These are phyloP conservation scores for Hypoxylon sp. DNA, from an alignment of 2,329 filamentous ascomycete species.

Conservation along the genomic window DNA sequence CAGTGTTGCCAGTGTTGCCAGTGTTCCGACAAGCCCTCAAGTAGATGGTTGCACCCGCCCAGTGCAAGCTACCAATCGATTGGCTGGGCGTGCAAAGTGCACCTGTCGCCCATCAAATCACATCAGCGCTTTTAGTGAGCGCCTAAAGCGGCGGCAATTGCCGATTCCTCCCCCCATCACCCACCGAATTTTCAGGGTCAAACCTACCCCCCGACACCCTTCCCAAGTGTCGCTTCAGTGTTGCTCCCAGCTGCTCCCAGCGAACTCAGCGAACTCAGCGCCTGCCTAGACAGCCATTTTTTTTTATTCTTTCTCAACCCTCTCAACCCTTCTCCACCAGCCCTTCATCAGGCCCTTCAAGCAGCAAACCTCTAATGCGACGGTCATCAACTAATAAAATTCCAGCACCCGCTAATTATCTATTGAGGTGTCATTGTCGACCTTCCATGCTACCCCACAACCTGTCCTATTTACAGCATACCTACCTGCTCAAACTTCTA, in stretches of 20 bases:
- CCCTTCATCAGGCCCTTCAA: neutral
- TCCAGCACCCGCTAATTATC: constrained; percentile 3
- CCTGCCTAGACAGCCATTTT: constrained; percentile 11
- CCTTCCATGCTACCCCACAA: constrained; percentile 10
- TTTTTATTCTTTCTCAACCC: neutral
- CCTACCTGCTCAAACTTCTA: neutral
- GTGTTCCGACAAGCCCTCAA: constrained; percentile 35
- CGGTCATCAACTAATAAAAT: constrained; percentile 27
- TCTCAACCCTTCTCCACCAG: constrained; percentile 4
- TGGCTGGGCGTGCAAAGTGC: constrained; percentile 45
- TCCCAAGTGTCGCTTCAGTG: constrained; percentile 31
- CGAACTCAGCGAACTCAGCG: constrained; percentile 27
- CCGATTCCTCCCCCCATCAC: constrained; percentile 44
- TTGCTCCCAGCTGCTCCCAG: constrained; percentile 15
- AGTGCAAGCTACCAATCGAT: constrained; percentile 47
- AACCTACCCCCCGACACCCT: constrained; percentile 49
- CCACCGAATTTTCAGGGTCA: constrained; percentile 52
- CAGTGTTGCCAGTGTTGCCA: constrained; percentile 34
- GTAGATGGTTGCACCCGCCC: constrained; percentile 51
- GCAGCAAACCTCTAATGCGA: constrained; percentile 17
- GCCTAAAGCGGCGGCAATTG: constrained; percentile 52
- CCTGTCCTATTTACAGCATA: constrained; percentile 11
- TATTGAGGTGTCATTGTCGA: constrained; percentile 12
- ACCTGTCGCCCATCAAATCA: constrained; percentile 46
- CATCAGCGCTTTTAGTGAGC: constrained; percentile 48